Conservation (phyloP, 2,329 filamentous ascomycete genomes). For the Cercospora zeae-maydis region DNA sequence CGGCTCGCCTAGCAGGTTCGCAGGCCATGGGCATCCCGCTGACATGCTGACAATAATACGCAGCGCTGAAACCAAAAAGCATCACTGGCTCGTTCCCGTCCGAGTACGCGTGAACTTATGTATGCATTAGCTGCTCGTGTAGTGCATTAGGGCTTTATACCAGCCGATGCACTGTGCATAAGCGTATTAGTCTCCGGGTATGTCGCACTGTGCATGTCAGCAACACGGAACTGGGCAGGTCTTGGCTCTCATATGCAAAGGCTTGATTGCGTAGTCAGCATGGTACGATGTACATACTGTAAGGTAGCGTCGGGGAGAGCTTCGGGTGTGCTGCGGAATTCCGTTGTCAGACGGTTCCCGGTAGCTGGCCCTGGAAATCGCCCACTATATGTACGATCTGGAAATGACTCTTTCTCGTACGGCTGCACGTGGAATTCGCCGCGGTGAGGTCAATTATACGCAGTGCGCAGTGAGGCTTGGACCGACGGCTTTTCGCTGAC, state of each 20-base stretch:
- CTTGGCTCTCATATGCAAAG: not conserved
- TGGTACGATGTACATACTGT: too few species aligned
- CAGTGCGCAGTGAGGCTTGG: too few species aligned
- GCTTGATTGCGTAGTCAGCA: not conserved
- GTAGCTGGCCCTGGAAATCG: not conserved
- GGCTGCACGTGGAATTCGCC: too few species aligned
- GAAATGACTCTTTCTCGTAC: not conserved
- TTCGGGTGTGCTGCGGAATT: not conserved
- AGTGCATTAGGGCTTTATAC: not conserved
- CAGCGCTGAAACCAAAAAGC: not conserved
- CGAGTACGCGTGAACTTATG: not conserved
- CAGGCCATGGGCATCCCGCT: not conserved
- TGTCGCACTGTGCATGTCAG: not conserved
- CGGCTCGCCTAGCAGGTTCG: not conserved
- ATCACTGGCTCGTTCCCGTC: not conserved
- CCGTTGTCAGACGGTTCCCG: not conserved
- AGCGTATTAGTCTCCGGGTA: not conserved
- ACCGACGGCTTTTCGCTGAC: too few species aligned
- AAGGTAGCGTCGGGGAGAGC: not conserved
- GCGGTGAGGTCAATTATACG: too few species aligned
- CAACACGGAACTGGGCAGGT: too few species aligned
- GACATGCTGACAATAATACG: not conserved
- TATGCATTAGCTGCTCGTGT: not conserved
- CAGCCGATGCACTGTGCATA: not conserved
- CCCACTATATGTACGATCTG: not conserved